Evolutionary conservation across 225 moss, liverwort and hornwort genomes (phyloP).

Genomic region (Sphagnum tenellum): DNA sequence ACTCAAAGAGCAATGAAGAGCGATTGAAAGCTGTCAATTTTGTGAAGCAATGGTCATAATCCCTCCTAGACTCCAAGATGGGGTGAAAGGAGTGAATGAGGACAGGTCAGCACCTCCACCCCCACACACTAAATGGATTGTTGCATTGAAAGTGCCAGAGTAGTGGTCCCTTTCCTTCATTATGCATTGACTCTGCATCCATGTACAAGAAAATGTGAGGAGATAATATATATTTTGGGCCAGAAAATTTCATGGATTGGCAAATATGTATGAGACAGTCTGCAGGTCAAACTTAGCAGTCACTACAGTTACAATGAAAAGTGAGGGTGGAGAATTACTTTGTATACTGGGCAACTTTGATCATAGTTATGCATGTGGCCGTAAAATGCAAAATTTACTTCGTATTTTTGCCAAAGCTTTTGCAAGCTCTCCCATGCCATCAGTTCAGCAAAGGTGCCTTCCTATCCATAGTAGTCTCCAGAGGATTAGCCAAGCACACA

Average conservation of each 20-base stretch:
- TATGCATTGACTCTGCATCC: conserved; percentile 35
- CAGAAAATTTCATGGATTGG: not conserved
- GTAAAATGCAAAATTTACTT: conserved; percentile 43
- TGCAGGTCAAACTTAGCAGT: not conserved
- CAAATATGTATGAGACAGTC: not conserved
- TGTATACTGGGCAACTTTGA: conserved; percentile 11
- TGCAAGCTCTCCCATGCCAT: conserved; percentile 29
- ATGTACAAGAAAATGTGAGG: not conserved
- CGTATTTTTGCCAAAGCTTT: conserved; percentile 49
- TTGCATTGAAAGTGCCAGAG: conserved; percentile 56
- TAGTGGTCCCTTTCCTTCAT: conserved; percentile 29
- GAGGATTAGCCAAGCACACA: conserved; percentile 50
- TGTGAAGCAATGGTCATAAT: conserved; percentile 42
- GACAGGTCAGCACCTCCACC: conserved; percentile 43
- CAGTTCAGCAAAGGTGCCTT: conserved; percentile 33
- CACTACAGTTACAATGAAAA: no score
- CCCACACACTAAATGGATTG: conserved; percentile 52
- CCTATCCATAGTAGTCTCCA: conserved; percentile 9
- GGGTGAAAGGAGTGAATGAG: conserved; percentile 24
- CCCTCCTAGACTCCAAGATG: conserved; percentile 43
- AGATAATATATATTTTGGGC: not conserved
- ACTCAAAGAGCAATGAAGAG: conserved; percentile 48
- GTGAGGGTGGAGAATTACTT: conserved; percentile 1
- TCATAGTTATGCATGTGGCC: conserved; percentile 19
- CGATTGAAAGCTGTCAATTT: conserved; percentile 55